phyloP scores from a whole-genome alignment of 139 green algal species.

The Picochlorum sp. region DNA sequence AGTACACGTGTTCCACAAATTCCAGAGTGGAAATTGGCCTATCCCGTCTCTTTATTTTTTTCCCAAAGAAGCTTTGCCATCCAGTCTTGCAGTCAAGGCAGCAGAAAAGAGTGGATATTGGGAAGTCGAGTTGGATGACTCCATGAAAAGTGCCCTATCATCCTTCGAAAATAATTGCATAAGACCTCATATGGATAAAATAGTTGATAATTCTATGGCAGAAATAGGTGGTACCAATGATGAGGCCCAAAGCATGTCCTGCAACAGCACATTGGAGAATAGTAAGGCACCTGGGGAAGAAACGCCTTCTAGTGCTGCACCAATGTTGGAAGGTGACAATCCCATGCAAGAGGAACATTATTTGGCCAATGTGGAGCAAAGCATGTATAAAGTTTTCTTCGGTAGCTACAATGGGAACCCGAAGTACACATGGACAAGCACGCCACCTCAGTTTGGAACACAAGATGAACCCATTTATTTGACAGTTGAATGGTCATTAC shows the following conservation, averaged over 20 bases:
- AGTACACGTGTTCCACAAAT: neutral
- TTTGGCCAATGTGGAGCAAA: neutral
- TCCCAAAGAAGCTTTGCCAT: neutral
- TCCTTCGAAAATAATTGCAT: neutral
- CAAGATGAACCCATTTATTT: neutral
- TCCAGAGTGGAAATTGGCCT: neutral
- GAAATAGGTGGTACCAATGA: too few species aligned
- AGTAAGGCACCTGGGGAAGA: too few species aligned
- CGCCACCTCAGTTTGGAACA: neutral
- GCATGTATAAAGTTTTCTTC: neutral
- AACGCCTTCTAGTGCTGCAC: too few species aligned
- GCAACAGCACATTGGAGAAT: too few species aligned
- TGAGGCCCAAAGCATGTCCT: too few species aligned
- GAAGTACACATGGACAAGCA: neutral
- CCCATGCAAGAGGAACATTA: too few species aligned
- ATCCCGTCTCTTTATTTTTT: neutral
- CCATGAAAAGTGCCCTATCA: neutral
- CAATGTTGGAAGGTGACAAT: too few species aligned
- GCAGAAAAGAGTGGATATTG: neutral
- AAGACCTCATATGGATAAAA: too few species aligned
- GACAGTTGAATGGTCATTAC: neutral
- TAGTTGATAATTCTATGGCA: too few species aligned
- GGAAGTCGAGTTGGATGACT: neutral
- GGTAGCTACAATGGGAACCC: neutral
- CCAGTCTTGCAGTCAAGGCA: neutral